Evolutionary conservation across 2,329 filamentous ascomycete species (phyloP), one percentile per base, ranked within the genome.

Genomic region (Curvularia verruculosa): DNA sequence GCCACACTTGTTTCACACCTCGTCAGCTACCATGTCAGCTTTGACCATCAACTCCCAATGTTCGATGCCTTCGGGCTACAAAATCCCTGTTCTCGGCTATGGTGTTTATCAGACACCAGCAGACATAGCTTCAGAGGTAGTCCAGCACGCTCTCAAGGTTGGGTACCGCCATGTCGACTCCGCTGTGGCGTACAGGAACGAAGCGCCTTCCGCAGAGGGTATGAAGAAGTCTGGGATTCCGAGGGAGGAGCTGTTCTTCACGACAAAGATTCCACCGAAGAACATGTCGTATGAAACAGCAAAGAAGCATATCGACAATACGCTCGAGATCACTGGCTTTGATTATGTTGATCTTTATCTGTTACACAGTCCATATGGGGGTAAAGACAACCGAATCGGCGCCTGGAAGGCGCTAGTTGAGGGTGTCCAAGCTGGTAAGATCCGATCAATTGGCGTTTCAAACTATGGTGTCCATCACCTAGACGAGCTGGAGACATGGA

Each of bases 331-430:
- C 82, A 96, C 61, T 78, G 88, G 61, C 78, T 82, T 82, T 51
- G 86, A 86, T 44, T 90, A 90, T 68, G 83, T 91, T 2, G 89
- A 92, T 76, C 72, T 92, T 44, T 88, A 82, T 56, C 76, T 85
- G 1, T 69, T 85, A 24, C 83, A 85, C 61, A 78, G 82, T 8
- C 83, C 83, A 0, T 84, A 83, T 59, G 82, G 82, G 4, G 82
- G 82, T 23, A 81, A 77, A 45, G 77, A 81, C 44, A 78, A 70
- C 3, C 72, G 83, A 9, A 67, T 82, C 2, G 83, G 82, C 6
- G 79, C 81, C 0, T 85, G 83, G 83, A 79, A 76, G 55, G 83
- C 83, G 39, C 78, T 85, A 5, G 81, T 83, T 5, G 82, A 85
- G 67, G 81, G 80, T 5, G 81, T 83, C 1, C 70, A 81, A 49